Conservation (phyloP, 768 basidiomycete species). For the Scleroderma citrinum region DNA sequence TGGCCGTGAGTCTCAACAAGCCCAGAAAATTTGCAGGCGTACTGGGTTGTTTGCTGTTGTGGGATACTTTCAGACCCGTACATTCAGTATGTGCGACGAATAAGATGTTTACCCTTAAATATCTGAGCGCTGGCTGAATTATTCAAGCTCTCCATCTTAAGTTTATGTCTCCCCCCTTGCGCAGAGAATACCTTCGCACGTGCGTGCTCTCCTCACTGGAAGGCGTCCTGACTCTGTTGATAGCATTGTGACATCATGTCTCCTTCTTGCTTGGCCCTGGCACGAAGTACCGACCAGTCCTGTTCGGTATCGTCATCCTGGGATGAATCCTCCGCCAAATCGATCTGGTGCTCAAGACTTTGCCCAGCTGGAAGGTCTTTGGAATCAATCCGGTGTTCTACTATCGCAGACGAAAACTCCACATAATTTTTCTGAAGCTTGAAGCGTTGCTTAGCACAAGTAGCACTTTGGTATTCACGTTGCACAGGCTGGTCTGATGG, state of each 20-base stretch:
- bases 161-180: constrained; percentile 69
- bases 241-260: constrained; percentile 63
- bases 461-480: too few species aligned
- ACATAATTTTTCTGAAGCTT: too few species aligned
- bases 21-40: neutral
- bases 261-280: constrained; percentile 65
- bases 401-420: too few species aligned
- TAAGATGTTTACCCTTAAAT: constrained; percentile 49
- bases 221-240: constrained; percentile 63
- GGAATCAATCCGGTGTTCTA: too few species aligned
- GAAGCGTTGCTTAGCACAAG: too few species aligned
- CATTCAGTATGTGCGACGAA: neutral
- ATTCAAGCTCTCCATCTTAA: constrained; percentile 68
- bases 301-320: neutral
- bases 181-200: constrained; percentile 72
- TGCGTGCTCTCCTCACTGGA: constrained; percentile 59
- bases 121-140: constrained; percentile 78
- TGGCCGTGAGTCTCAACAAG: neutral
- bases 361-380: too few species aligned
- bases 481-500: too few species aligned
- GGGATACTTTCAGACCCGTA: neutral
- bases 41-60: neutral
- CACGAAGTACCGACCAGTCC: constrained; percentile 39
- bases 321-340: neutral
- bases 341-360: neutral